Evolutionary conservation across 2,329 filamentous ascomycete genomes (phyloP).

Genomic region (Aspergillus latus): DNA sequence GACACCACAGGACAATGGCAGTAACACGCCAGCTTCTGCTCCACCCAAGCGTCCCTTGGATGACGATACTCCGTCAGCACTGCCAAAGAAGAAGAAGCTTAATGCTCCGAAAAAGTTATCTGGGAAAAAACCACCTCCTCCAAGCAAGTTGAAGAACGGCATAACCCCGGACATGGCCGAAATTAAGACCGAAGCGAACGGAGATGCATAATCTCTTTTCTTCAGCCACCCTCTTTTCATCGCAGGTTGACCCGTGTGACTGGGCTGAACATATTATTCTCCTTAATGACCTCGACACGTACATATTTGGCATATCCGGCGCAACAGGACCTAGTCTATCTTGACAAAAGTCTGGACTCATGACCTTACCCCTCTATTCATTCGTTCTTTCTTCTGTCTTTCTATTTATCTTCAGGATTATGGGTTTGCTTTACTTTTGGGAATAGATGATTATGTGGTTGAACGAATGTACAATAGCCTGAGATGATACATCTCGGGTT

Average conservation of each 20-base stretch:
- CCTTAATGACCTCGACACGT: slow-evolving; percentile 29
- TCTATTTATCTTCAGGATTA: slow-evolving; percentile 18
- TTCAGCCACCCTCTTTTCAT: neutral
- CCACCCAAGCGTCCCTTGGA: slow-evolving; percentile 40
- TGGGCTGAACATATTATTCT: slow-evolving; percentile 23
- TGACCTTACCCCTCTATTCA: slow-evolving; percentile 14
- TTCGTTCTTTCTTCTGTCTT: slow-evolving; percentile 12
- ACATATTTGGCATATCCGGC: slow-evolving; percentile 31
- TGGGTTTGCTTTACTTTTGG: slow-evolving; percentile 15
- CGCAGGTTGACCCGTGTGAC: slow-evolving; percentile 12
- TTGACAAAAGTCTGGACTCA: slow-evolving; percentile 23
- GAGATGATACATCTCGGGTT: slow-evolving; percentile 8
- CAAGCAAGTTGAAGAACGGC: slow-evolving; percentile 43
- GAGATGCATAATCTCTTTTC: slow-evolving; percentile 20
- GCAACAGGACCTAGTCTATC: slow-evolving; percentile 23
- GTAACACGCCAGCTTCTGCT: slow-evolving; percentile 35
- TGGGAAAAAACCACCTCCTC: slow-evolving; percentile 38
- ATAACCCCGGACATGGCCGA: slow-evolving; percentile 36
- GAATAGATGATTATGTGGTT: slow-evolving; percentile 23
- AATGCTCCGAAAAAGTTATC: slow-evolving; percentile 39
- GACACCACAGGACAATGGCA: slow-evolving; percentile 45
- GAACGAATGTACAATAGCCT: slow-evolving; percentile 25
- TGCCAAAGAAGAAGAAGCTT: slow-evolving; percentile 53
- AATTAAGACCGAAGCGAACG: slow-evolving; percentile 38
- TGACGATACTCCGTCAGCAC: slow-evolving; percentile 46